Conservation (phyloP, 495 filamentous ascomycete genomes). For the Pyrenula massariospora region DNA sequence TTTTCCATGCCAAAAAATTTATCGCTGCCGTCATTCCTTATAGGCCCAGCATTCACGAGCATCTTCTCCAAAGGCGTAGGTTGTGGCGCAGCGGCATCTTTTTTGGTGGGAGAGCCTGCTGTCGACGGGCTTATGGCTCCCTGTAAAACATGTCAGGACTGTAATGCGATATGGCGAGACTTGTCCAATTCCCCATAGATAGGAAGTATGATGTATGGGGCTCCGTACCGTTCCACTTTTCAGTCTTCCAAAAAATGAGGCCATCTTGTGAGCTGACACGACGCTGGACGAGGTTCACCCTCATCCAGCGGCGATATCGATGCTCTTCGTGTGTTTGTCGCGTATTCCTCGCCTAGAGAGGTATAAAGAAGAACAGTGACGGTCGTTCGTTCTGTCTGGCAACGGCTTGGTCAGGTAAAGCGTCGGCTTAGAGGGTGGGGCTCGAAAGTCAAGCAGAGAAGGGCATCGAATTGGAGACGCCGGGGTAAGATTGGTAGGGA, state of each 20-base stretch:
- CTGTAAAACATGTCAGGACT: slow-evolving; percentile 11
- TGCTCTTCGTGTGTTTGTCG: no score
- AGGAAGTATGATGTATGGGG: not conserved
- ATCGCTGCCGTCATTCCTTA: slow-evolving; percentile 82
- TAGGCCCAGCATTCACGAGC: slow-evolving; percentile 63
- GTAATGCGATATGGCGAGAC: slow-evolving; percentile 1
- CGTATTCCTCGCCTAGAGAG: no score
- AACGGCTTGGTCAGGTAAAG: no score
- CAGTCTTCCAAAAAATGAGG: slow-evolving; percentile 28
- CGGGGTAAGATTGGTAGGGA: no score
- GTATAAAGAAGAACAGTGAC: no score
- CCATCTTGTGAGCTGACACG: slow-evolving; percentile 13
- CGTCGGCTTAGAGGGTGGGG: no score
- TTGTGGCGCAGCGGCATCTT: slow-evolving; percentile 55
- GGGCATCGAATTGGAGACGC: no score
- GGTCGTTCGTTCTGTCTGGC: no score
- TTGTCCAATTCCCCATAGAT: slow-evolving; percentile 2
- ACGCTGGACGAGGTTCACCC: not conserved
- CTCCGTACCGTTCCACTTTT: not conserved
- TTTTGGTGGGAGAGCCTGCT: slow-evolving; percentile 44
- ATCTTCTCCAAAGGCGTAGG: slow-evolving; percentile 75
- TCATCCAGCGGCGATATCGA: not conserved
- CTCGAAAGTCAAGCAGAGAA: no score
- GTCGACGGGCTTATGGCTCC: slow-evolving; percentile 29
- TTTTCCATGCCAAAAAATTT: slow-evolving; percentile 99